Evolutionary conservation across 352 stramenopile genomes (phyloP), one percentile per base, ranked within the genome.

Genomic region (Bremia lactucae): DNA sequence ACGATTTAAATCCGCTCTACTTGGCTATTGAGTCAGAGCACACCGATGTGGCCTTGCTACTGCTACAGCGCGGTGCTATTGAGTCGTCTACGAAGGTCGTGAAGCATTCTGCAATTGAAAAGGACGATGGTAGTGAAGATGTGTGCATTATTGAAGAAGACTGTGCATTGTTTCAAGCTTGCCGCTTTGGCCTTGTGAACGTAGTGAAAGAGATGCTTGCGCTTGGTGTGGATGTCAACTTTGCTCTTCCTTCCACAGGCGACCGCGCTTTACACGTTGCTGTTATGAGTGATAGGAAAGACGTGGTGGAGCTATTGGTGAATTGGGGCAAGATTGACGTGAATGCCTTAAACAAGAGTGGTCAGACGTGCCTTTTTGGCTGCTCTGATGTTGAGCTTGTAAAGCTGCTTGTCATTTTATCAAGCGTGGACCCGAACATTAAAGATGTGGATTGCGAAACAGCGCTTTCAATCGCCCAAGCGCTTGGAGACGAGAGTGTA

Each of bases 221-320:
- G 8, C 49, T 71, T 14, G 72, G 53, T 28, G 69, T 85, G 28
- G 68, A 89, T 44, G 40, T 89, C 16, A 87, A 87, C 56, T 85
- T 81, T 23, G 52, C 68, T 26, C 43, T 86, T 11, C 74, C 76
- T 0, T 67, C 63, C 6, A 72, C 50, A 3, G 79, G 77, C 6
- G 80, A 92, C 47, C 61, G 73, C 21, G 74, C 76, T 50, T 56
- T 92, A 19, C 79, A 89, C 49, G 69, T 89, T 16, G 75, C 74
- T 24, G 65, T 84, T 11, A 88, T 88, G 68, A 88, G 86, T 40
- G 80, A 88, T 45, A 88, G 85, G 68, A 59, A 84, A 31, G 68
- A 83, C 14, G 71, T 92, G n/a, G 76, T 86, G 18, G 60, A 86
- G 48, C 47, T 85, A 24, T 55, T 92, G 31, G 50, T 80, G 28